Evolutionary conservation across 257 asterid genomes (phyloP), one percentile per base, ranked within the genome.

Genomic region (Catharanthus roseus): DNA sequence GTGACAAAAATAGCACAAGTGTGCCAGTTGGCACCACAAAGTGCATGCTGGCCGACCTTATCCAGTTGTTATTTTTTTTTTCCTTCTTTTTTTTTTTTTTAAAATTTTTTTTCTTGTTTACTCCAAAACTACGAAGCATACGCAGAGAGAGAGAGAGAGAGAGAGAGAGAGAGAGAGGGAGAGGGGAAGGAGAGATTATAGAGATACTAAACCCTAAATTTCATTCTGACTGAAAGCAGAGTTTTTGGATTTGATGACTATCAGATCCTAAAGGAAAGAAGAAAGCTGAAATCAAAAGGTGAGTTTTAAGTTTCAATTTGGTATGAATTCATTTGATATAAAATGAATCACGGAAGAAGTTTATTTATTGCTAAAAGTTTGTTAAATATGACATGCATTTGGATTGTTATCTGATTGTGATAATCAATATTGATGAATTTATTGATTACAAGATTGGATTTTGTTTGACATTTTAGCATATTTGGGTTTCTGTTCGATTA

Each of bases 41-140:
- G 82, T 75, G 77, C 70, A 72, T 79, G 78, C 83, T 80, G 83
- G 81, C 87, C 80, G 82, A 78, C 85, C 84, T 83, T 83, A 83
- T 83, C 87, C 85, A 72, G 63, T 80, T 78, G 65, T 42, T 29
- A n/a, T 56, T 67, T 72, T 53, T 70, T 12, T 7, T 16, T 0
- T 23, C 33, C 55, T 69, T 62, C 8, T 16, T 41, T 23, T 44
- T 7, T 42, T 60, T 36, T 19, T 54, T 64, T 74, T 69, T 74
- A 70, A 42, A 10, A 53, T n/a, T n/a, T n/a, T n/a, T 58, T 28
- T 38, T 61, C 56, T 38, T 45, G 68, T 72, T 54, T 56, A 67
- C 57, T 72, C 69, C 57, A 74, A 77, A 68, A 78, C 63, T 29
- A 19, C 13, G 65, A 65, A 63, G 36, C 56, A 68, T 42, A 67